Evolutionary conservation across 306 rosid genomes (phyloP), one percentile per base, ranked within the genome.

Genomic region (Gillenia trifoliata): DNA sequence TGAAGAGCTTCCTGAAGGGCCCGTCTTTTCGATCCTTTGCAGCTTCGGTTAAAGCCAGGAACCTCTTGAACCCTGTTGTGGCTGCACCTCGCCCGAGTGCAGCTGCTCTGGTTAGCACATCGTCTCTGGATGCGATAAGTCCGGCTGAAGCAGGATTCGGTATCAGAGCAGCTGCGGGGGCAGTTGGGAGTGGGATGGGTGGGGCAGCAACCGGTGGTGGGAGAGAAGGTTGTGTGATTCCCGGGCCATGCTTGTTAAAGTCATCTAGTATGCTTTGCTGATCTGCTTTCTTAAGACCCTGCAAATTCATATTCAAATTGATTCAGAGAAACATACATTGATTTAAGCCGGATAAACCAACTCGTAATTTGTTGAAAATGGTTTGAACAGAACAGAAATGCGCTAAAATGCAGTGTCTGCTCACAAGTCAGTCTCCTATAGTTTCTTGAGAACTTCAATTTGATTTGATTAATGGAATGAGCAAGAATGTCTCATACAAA

Each of bases 1-100:
- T 94, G 78, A 94, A 92, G 77, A 92, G 92, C 86, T 92, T 94
- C 81, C 97, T 80, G 84, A 94, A 92, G 80, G 98, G 98, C 59
- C 98, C 95, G 43, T 91, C 98, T 82, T 91, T 91, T 68, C 98
- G 77, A 83, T 92, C 99, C 78, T 94, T 94, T 61, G 97, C 97
- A 72, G 99, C 99, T 88, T 94, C 99, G 19, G 96, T 94, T 74
- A 94, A 83, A 40, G 99, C 99, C n/a, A 94, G 88, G 86, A 94
- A 92, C 74, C 99, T 90, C 86, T 89, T 94, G 89, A 94, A 94
- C 50, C 99, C 99, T 3, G 96, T 90, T 6, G 99, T 90, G 79
- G 99, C 99, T 4, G 99, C 99, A 70, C 99, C 99, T 68, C 97
- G 90, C 84, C 99, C 99, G 31, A 94, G 95, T 20, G 97, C 99